phyloP scores from a whole-genome alignment of 2,329 filamentous ascomycete species.

The Colletotrichum scovillei region DNA sequence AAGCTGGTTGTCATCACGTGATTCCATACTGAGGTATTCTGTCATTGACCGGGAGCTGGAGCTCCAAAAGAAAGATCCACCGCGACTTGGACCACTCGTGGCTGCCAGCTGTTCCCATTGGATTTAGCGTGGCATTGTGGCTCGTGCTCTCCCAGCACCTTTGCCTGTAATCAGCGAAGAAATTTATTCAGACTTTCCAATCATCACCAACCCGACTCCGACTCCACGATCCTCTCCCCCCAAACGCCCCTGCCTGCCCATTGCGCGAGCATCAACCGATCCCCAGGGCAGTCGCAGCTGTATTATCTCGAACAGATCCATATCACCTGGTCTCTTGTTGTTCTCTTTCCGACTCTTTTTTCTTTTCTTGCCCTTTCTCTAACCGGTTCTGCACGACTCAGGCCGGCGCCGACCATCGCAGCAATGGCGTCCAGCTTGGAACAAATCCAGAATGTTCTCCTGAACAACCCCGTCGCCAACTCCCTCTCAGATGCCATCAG shows the following conservation, averaged over 20 bases:
- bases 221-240: constrained; percentile 26
- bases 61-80: constrained; percentile 12
- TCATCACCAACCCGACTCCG: constrained; percentile 20
- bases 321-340: constrained; percentile 24
- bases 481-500: constrained; percentile 81
- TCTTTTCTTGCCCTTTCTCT: constrained; percentile 37
- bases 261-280: constrained; percentile 28
- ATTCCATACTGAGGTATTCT: background rate
- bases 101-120: constrained; percentile 20
- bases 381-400: constrained; percentile 42
- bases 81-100: constrained; percentile 3
- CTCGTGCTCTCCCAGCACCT: constrained; percentile 34
- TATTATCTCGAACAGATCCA: background rate
- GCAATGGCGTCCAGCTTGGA: constrained; percentile 62
- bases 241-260: constrained; percentile 30
- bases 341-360: constrained; percentile 37
- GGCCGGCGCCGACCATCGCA: constrained; percentile 42
- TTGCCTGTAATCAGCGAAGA: constrained; percentile 36
- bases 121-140: constrained; percentile 25
- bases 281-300: constrained; percentile 24
- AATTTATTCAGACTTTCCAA: constrained; percentile 38
- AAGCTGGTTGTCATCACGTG: background rate
- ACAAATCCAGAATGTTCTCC: constrained; percentile 69
- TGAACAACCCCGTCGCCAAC: constrained; percentile 78
- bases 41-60: background rate